A percentile compares a stretch with the other conserved stretches of the same genome.
These are phyloP conservation scores for Kwoniella shandongensis DNA, from an alignment of 768 basidiomycete species.

Conservation along the genomic window DNA sequence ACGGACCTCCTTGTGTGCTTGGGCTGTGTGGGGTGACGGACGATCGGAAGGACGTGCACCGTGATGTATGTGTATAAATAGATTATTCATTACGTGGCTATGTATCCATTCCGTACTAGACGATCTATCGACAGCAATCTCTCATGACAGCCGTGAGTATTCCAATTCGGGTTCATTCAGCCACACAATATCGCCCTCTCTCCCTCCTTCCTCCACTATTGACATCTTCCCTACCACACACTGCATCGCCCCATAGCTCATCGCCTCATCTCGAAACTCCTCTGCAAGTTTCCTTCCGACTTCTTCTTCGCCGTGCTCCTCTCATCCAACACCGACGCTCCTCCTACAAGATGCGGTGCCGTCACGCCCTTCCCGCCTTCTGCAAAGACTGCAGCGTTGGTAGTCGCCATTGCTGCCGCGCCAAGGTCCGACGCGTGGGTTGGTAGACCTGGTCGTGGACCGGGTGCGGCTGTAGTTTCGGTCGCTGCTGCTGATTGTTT, in stretches of 20 bases:
- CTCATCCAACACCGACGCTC: conserved; percentile 37
- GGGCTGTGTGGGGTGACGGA: too few relatives aligned
- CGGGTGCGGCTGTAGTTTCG: conserved; percentile 7
- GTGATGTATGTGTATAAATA: too few relatives aligned
- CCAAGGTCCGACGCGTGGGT: conserved; percentile 35
- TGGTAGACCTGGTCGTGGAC: conserved; percentile 23
- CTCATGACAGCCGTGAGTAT: too few relatives aligned
- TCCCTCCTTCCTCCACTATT: not conserved
- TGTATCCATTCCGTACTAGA: too few relatives aligned
- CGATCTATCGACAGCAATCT: too few relatives aligned
- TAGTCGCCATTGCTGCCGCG: conserved; percentile 44
- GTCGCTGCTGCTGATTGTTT: conserved; percentile 7
- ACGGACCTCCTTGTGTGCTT: too few relatives aligned
- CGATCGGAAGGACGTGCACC: too few relatives aligned
- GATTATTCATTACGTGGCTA: too few relatives aligned
- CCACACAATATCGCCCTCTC: too few relatives aligned
- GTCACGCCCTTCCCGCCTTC: conserved; percentile 5
- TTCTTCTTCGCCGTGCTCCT: conserved; percentile 24
- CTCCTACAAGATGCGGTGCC: conserved; percentile 16
- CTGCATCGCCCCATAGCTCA: not conserved
- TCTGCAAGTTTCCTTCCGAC: too few relatives aligned
- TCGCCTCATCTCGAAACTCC: not conserved
- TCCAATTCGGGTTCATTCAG: too few relatives aligned
- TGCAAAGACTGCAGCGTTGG: conserved; percentile 12
- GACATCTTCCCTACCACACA: not conserved